phyloP scores from a whole-genome alignment of 768 basidiomycete genomes.

The Leccinum variicolor region DNA sequence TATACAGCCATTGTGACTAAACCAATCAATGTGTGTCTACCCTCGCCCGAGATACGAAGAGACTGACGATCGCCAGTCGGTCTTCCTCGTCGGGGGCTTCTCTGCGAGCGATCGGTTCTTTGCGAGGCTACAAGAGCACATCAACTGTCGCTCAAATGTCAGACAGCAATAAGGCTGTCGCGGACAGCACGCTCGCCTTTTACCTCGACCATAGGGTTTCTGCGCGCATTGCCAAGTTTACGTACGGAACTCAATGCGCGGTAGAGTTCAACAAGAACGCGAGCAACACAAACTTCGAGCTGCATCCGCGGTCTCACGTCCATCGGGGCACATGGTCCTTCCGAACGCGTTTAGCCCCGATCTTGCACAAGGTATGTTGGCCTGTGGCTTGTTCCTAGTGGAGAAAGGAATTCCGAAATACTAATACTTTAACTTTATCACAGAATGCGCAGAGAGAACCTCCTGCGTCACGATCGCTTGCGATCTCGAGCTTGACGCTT shows the following conservation, averaged over 20 bases:
- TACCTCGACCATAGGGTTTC: slow-evolving; percentile 41
- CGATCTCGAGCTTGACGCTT: slow-evolving; percentile 46
- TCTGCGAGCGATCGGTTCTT: slow-evolving; percentile 44
- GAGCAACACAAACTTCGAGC: slow-evolving; percentile 29
- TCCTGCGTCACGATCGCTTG: slow-evolving; percentile 28
- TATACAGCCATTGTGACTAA: slow-evolving; percentile 15
- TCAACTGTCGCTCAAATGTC: slow-evolving; percentile 31
- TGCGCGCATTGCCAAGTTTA: slow-evolving; percentile 35
- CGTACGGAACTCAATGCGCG: slow-evolving; percentile 36
- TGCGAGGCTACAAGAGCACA: slow-evolving; percentile 23
- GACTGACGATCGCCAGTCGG: slow-evolving; percentile 20
- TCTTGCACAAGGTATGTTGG: slow-evolving; percentile 24
- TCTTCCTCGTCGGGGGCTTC: slow-evolving; percentile 44
- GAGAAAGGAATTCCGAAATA: slow-evolving; percentile 28
- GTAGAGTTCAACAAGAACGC: slow-evolving; percentile 25
- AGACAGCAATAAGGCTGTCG: slow-evolving; percentile 42
- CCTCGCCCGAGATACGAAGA: neutral
- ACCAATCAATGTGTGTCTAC: slow-evolving; percentile 25
- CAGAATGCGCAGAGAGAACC: slow-evolving; percentile 24
- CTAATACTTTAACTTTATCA: slow-evolving; percentile 19
- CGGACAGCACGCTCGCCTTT: slow-evolving; percentile 43
- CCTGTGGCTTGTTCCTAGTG: neutral
- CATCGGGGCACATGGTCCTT: slow-evolving; percentile 30
- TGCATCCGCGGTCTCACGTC: slow-evolving; percentile 24
- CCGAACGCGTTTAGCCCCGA: slow-evolving; percentile 30